These are phyloP conservation scores for Colletotrichum truncatum DNA, from an alignment of 2,329 filamentous ascomycete genomes.

Conservation along the genomic window DNA sequence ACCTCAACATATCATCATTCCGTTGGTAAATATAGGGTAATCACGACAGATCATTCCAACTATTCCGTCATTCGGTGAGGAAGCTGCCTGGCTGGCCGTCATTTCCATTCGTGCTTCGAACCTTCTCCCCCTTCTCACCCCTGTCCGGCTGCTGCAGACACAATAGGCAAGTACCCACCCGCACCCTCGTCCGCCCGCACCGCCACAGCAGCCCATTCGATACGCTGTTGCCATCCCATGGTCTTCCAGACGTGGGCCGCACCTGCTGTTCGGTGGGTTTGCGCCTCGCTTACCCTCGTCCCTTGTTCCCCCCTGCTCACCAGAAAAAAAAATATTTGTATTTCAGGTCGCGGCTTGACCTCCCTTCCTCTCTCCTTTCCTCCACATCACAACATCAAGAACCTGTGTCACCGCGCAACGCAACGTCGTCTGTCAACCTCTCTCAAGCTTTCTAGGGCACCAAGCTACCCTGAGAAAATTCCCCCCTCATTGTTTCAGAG, in stretches of 20 bases:
- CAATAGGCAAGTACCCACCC: conserved; percentile 28
- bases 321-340: conserved; percentile 51
- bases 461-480: conserved; percentile 80
- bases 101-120: conserved; percentile 16
- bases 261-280: conserved; percentile 29
- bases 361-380: conserved; percentile 42
- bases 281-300: conserved; percentile 31
- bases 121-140: conserved; percentile 12
- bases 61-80: conserved; percentile 24
- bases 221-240: conserved; percentile 18
- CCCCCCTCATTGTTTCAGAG: conserved; percentile 78
- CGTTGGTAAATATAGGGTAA: conserved; percentile 14
- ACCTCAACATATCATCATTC: neutral
- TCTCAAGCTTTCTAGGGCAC: conserved; percentile 77
- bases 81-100: neutral
- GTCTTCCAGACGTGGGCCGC: conserved; percentile 24
- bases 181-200: conserved; percentile 17
- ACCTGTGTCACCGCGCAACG: conserved; percentile 58
- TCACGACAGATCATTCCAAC: conserved; percentile 4
- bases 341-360: conserved; percentile 34
- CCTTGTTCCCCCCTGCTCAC: conserved; percentile 28
- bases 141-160: conserved; percentile 23
- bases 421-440: conserved; percentile 54
- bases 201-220: conserved; percentile 22
- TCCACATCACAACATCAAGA: conserved; percentile 54